phyloP scores from a whole-genome alignment of 371 early-diverging fungal genomes.

The Sporodiniella umbellata region DNA sequence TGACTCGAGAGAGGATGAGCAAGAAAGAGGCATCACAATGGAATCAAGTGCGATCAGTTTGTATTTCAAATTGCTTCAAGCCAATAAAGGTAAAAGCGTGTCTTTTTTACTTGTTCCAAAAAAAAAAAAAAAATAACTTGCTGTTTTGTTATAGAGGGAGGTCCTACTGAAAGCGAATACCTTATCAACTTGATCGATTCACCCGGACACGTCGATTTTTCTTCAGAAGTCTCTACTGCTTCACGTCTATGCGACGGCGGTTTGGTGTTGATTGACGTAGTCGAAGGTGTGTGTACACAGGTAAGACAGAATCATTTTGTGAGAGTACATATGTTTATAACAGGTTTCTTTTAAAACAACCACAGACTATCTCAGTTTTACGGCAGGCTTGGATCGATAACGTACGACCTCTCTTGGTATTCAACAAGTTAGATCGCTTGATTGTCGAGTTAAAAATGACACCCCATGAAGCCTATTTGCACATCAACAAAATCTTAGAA shows the following conservation, averaged over 20 bases:
- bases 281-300: slow-evolving; percentile 99
- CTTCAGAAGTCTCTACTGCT: slow-evolving; percentile 95
- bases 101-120: background rate
- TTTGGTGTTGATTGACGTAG: slow-evolving; percentile 96
- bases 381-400: slow-evolving; percentile 92
- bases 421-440: slow-evolving; percentile 99
- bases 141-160: slow-evolving; percentile 7
- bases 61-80: slow-evolving; percentile 71
- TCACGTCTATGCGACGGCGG: slow-evolving; percentile 97
- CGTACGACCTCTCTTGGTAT: slow-evolving; percentile 88
- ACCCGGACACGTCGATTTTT: slow-evolving; percentile 99
- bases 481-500: slow-evolving; percentile 88
- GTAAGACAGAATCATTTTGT: too few species aligned
- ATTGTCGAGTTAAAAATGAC: slow-evolving; percentile 92
- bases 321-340: too few species aligned
- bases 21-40: slow-evolving; percentile 99
- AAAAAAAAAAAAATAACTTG: background rate
- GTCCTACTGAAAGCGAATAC: slow-evolving; percentile 61
- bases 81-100: slow-evolving; percentile 15
- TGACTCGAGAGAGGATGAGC: slow-evolving; percentile 99
- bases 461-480: slow-evolving; percentile 87
- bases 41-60: slow-evolving; percentile 96
- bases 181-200: slow-evolving; percentile 98
- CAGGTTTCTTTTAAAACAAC: too few species aligned
- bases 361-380: slow-evolving; percentile 89